phyloP scores from a whole-genome alignment of 257 asterid genomes.

The Nicotiana attenuata region DNA sequence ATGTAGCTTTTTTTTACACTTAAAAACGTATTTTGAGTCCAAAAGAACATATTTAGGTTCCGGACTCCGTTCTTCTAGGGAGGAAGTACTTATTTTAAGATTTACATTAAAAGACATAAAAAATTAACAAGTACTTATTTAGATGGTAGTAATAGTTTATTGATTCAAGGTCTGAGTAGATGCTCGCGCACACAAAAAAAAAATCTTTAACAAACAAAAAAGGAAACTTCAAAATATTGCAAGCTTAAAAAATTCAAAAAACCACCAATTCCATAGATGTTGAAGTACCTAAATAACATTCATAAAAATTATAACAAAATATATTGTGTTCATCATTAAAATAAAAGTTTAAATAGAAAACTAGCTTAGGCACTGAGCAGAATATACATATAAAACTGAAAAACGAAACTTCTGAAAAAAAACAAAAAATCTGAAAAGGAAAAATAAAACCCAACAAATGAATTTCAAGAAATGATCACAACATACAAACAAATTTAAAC shows the following conservation, averaged over 20 bases:
- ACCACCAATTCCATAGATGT: background rate
- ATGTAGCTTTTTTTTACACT: too few species aligned
- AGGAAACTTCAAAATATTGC: background rate
- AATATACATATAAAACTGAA: background rate
- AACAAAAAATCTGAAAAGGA: background rate
- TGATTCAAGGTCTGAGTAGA: background rate
- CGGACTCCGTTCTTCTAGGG: too few species aligned
- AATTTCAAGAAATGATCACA: background rate
- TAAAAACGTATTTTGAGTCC: too few species aligned
- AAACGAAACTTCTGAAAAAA: background rate
- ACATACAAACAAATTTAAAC: background rate
- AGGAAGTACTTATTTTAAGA: too few species aligned
- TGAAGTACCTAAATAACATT: background rate
- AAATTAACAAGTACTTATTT: too few species aligned
- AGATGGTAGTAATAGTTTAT: too few species aligned
- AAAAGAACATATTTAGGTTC: too few species aligned
- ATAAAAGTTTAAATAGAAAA: background rate
- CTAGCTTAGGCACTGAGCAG: slow-evolving; percentile 5
- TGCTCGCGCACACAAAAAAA: background rate
- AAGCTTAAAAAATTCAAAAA: background rate
- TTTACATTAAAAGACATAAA: background rate
- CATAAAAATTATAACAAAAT: background rate
- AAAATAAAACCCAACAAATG: background rate
- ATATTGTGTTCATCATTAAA: background rate
- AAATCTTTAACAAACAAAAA: background rate